Base-by-base conservation (phyloP, 306 rosid genomes). In the Castanospermum australe region DNA sequence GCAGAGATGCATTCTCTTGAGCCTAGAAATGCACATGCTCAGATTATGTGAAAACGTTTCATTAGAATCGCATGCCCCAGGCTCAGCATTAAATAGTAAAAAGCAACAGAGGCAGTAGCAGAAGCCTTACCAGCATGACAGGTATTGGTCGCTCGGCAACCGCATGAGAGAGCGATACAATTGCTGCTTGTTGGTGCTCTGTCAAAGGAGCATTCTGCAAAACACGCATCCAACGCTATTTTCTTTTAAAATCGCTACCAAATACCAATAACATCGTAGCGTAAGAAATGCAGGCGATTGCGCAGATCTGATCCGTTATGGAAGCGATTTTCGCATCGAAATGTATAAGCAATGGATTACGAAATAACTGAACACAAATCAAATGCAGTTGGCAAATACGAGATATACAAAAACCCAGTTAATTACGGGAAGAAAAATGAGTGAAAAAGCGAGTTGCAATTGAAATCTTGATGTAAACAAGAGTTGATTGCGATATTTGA, bases 71-170 rank as follows among this genome's bases (percentile, higher is more conserved):
- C 66, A 83, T 22, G 15, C 2, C n/a, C 12, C 50, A 13, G 50
- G n/a, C n/a, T n/a, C n/a, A 2, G n/a, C 1, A 66, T 25, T 22
- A 8, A 8, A 35, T 0, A 41, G 14, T 47, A 60, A 28, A 17
- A 24, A 13, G 11, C 9, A 24, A 11, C 3, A 41, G 38, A 15
- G 48, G 20, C 68, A 70, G 6, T n/a, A n/a, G n/a, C n/a, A n/a
- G n/a, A n/a, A n/a, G n/a, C n/a, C n/a, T n/a, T n/a, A 92, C 98
- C 90, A 91, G 68, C 82, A 90, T 92, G 81, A 67, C 85, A 42
- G 98, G 99, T 66, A 93, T 84, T 0, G 99, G 92, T 6, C 98
- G 92, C 73, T 95, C 99, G 5, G 98, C 77, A 79, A 95, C 88
- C 15, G 92, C 88, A 70, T 91, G 97, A 76, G 96, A 87, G 64